Evolutionary conservation across 2,329 filamentous ascomycete genomes (phyloP), one percentile per base, ranked within the genome.

Genomic region (Sarocladium kiliense): DNA sequence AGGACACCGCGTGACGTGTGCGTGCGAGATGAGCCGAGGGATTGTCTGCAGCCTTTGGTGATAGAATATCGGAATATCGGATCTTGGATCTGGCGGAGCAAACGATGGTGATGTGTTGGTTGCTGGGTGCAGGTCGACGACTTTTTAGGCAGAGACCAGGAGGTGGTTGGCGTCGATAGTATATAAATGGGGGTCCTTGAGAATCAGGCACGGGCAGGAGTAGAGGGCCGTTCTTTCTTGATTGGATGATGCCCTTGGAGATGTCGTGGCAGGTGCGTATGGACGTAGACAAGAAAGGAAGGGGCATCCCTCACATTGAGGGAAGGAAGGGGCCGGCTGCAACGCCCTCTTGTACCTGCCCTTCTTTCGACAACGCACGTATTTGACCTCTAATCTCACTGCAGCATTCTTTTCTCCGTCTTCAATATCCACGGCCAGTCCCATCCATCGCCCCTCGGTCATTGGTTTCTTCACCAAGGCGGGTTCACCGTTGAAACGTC

Each of bases 401-500:
- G 11, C 19, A 30, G 25, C 44, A 47, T 47, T 47, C 44, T 47
- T 47, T 30, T 12, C 30, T 16, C 3, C 44, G 27, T 9, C 21
- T 14, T 47, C 44, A 18, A 47, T 11, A 47, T 47, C 44, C 44
- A 47, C 25, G 41, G n/a, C 21, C 27, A 3, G 14, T 12, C 16
- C 25, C 9, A 9, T 34, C 47, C 18, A 51, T 21, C 47, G 27
- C 27, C 27, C 25, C n/a, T 36, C 30, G n/a, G n/a, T n/a, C 11
- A 21, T 14, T 18, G 14, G n/a, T 32, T 6, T 14, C 18, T 21
- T 19, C 47, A 19, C 23, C 14, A 9, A 23, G 44, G 47, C 47
- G 26, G 44, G n/a, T 51, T 34, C 26, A 23, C 11, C 16, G 16
- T 51, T 51, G 47, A 51, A 51, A 51, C 47, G 47, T 36, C 47